Base-by-base conservation (phyloP, 768 basidiomycete species). In the Suillus discolor region DNA sequence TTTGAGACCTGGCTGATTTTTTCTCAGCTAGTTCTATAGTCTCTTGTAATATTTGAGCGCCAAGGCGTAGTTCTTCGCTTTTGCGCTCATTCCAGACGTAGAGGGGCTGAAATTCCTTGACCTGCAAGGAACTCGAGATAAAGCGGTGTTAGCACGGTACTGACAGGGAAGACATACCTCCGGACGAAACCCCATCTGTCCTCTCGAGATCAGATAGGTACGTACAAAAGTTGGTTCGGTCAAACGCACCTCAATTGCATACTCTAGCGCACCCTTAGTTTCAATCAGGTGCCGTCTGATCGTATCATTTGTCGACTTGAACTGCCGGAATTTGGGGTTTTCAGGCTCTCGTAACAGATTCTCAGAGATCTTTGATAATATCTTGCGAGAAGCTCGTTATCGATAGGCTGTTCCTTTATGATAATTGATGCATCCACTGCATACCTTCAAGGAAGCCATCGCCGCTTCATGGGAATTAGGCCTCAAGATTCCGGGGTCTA, bases 401-500 rank as follows among this genome's bases (percentile, higher is more conserved):
- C 18, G 11, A 36, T 28, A 39, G 16, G 44, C 7, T 42, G 25
- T 31, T 60, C 59, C 28, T 20, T 16, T 11, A 42, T 28, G 25
- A 41, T 47, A 25, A 61, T 61, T 49, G n/a, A 60, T 20, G 61
- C 62, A 65, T 70, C 69, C 53, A 62, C 65, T 65, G 66, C 63
- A 69, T 51, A 89, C 93, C 83, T 87, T 87, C 69, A 94, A 78
- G 63, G 91, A 84, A 65, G 83, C 82, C 68, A 85, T 73, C 2
- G 89, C 88, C 62, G 85, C 80, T 60, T 84, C 84, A 67, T 84
- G 84, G 15, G 88, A 75, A 73, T 93, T 93, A 6, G 86, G 89
- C 3, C 93, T 84, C 61, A 85, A 71, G 70, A 94, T 93, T 16
- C 91, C 92, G 54, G 91, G 91, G 70, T 94, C 90, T 66, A 94